Conservation (phyloP, 2,329 filamentous ascomycete genomes). For the Arthrocladium fulminans region DNA sequence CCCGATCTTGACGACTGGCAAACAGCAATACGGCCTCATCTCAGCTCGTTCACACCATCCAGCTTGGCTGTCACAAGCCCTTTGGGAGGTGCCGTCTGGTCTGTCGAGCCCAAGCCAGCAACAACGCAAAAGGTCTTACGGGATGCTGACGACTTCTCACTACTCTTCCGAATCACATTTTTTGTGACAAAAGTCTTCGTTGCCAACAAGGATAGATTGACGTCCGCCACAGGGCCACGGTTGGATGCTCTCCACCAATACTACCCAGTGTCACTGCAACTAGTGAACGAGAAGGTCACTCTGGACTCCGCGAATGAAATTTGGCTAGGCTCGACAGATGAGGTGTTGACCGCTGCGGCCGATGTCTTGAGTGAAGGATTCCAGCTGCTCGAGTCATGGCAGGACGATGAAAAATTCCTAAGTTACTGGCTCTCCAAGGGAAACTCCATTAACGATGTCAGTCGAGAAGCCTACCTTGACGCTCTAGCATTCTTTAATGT, state of each 20-base stretch:
- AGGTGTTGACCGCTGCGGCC: slow-evolving; percentile 45
- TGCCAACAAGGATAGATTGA: slow-evolving; percentile 30
- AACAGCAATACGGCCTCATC: slow-evolving; percentile 49
- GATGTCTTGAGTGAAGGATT: slow-evolving; percentile 46
- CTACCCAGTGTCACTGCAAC: slow-evolving; percentile 45
- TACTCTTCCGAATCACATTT: slow-evolving; percentile 64
- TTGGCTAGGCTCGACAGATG: slow-evolving; percentile 39
- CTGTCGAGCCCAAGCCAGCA: slow-evolving; percentile 36
- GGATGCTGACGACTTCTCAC: slow-evolving; percentile 63
- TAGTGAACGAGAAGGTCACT: slow-evolving; percentile 53
- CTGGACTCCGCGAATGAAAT: slow-evolving; percentile 48
- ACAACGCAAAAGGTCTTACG: slow-evolving; percentile 24
- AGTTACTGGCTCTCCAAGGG: slow-evolving; percentile 30
- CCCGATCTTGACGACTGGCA: slow-evolving; percentile 60
- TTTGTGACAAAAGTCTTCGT: slow-evolving; percentile 57
- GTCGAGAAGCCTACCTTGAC: slow-evolving; percentile 31
- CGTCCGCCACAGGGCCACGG: slow-evolving; percentile 25
- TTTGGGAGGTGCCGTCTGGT: slow-evolving; percentile 60
- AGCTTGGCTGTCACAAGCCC: slow-evolving; percentile 66
- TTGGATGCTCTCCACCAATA: slow-evolving; percentile 39
- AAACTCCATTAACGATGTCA: slow-evolving; percentile 26
- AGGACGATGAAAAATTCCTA: slow-evolving; percentile 24
- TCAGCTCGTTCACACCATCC: slow-evolving; percentile 40
- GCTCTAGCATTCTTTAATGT: slow-evolving; percentile 35
- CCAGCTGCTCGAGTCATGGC: slow-evolving; percentile 38